A percentile compares a stretch with the other conserved stretches of the same genome.
Evolutionary conservation across 345 rosid genomes (phyloP).

Genomic region (Eucalyptus regnans): DNA sequence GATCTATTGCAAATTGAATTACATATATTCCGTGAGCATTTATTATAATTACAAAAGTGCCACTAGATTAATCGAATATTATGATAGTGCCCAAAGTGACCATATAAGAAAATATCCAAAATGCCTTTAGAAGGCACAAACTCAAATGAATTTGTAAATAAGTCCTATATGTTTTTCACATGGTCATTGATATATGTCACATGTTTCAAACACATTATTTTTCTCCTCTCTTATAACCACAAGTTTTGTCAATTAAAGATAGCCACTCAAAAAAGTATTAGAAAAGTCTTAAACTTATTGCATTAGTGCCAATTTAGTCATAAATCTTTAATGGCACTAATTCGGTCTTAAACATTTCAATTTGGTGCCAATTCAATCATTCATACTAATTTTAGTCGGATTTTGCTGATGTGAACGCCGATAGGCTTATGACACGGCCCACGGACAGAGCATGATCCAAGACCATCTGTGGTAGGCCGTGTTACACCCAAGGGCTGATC

Average conservation of each 20-base stretch:
- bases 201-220: background rate
- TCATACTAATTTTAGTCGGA: fast-evolving
- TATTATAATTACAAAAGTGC: background rate
- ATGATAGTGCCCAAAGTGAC: background rate
- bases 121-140: background rate
- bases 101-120: background rate
- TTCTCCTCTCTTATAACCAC: background rate
- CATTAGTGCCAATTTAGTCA: too few species aligned
- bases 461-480: too few species aligned
- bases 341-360: too few species aligned
- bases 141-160: background rate
- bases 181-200: background rate
- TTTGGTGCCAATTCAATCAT: too few species aligned
- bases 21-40: background rate
- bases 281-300: too few species aligned
- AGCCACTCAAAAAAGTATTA: background rate
- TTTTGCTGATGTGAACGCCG: too few species aligned
- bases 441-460: too few species aligned
- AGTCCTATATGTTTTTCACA: background rate
- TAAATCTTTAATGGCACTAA: too few species aligned
- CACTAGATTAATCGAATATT: background rate
- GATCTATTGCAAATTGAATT: background rate
- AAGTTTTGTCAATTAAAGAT: background rate
- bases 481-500: too few species aligned
- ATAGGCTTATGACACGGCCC: too few species aligned